Evolutionary conservation across 352 stramenopile genomes (phyloP).

Genomic region (Phytophthora pini): DNA sequence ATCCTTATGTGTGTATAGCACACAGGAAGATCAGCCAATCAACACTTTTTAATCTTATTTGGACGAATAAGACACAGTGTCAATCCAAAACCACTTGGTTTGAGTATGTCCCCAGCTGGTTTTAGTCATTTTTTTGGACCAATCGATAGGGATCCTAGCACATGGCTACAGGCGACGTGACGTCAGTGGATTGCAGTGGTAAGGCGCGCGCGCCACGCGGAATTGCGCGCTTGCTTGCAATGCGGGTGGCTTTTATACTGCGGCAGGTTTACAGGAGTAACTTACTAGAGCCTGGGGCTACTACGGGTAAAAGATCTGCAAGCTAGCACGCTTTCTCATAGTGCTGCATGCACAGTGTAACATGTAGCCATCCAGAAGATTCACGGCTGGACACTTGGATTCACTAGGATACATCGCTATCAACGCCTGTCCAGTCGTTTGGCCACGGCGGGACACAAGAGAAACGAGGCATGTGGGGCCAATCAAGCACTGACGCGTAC

Average conservation of each 20-base stretch:
- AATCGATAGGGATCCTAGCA: neutral
- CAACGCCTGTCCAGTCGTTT: constrained; percentile 25
- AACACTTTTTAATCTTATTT: constrained; percentile 1
- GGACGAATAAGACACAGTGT: constrained; percentile 1
- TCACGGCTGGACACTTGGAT: constrained; percentile 15
- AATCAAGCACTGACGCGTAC: constrained; percentile 28
- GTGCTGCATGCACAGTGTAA: no score
- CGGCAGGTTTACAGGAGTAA: neutral
- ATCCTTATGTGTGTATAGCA: neutral
- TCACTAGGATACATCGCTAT: constrained; percentile 11
- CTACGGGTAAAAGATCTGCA: no score
- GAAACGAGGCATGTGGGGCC: constrained; percentile 12
- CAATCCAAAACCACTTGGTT: constrained; percentile 11
- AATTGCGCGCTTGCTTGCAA: constrained; percentile 3
- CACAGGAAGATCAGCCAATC: constrained; percentile 10
- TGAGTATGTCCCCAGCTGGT: constrained; percentile 19
- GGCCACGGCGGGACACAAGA: constrained; percentile 7
- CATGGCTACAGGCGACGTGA: neutral
- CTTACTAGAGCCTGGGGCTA: no score
- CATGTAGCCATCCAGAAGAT: constrained; percentile 2
- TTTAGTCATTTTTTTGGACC: constrained; percentile 4
- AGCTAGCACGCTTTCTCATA: no score
- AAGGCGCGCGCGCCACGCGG: neutral
- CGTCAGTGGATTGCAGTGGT: constrained; percentile 12
- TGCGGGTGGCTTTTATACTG: constrained; percentile 15